Base-by-base conservation (phyloP, 2,329 filamentous ascomycete species). In the Exophiala phaeomuriformis region DNA sequence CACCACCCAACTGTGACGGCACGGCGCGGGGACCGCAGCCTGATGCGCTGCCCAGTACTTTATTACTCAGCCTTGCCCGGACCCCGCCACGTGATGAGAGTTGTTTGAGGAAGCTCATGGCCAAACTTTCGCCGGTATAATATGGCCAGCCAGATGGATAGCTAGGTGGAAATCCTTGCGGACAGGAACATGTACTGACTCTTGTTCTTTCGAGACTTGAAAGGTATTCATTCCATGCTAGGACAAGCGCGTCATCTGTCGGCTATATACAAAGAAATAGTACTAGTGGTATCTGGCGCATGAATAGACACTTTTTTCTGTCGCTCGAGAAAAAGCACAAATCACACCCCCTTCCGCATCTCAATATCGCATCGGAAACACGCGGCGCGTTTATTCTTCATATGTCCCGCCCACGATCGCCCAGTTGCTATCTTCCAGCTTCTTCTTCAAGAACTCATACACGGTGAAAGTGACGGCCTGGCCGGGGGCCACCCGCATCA, bases 401-500 rank as follows among this genome's bases (percentile, higher is more conserved):
- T 80, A 90, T 57, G 77, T 79, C 57, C 78, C 80, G 46, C 80
- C 82, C 44, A 86, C 71, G 37, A 81, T 73, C 12, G 80, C 68
- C 57, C 81, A 79, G 49, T 74, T 77, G 65, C 80, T 84, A 66
- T 72, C 76, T 73, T 90, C 86, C 60, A 90, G 72, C 71, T 82
- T 83, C 56, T 83, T 80, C 73, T 84, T 88, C 56, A 90, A 72
- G 68, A 69, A 89, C 70, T 90, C 86, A 69, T 90, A 90, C 61
- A 90, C 86, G 1, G 71, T 84, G 63, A 86, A 86, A 2, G 83
- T 86, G 42, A 86, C 83, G 12, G 83, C 93, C 76, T 98, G 93
- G 44, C 93, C 93, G 5, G 93, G 93, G 29, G 93, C 93, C 50
- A 98, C 93, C 66, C 93, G 83, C 90, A 97, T 97, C 63, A 98